phyloP scores from a whole-genome alignment of 1,139 yeast genomes.

The Saccharomyces hybrid region DNA sequence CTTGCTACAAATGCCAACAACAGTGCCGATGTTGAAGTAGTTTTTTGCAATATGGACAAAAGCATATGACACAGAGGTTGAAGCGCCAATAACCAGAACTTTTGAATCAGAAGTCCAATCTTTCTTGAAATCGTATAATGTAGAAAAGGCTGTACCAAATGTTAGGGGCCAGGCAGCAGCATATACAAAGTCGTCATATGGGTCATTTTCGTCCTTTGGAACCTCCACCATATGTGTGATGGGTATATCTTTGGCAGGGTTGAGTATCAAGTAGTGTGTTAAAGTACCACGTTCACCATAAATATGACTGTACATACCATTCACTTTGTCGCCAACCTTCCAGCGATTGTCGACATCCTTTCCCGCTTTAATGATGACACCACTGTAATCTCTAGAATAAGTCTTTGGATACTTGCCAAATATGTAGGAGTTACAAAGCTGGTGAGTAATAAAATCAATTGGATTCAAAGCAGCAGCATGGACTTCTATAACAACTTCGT shows the following conservation, averaged over 20 bases:
- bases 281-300: slow-evolving; percentile 23
- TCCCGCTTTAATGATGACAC: slow-evolving; percentile 25
- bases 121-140: slow-evolving; percentile 16
- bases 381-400: slow-evolving; percentile 26
- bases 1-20: slow-evolving; percentile 41
- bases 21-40: slow-evolving; percentile 25
- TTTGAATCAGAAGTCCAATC: slow-evolving; percentile 18
- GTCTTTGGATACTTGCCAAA: slow-evolving; percentile 15
- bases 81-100: slow-evolving; percentile 29
- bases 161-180: slow-evolving; percentile 28
- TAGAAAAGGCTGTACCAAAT: slow-evolving; percentile 26
- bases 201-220: slow-evolving; percentile 4
- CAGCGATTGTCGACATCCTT: slow-evolving; percentile 18
- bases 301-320: slow-evolving; percentile 17
- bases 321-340: slow-evolving; percentile 24
- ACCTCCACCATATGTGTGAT: slow-evolving; percentile 13
- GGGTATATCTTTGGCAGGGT: slow-evolving; percentile 18
- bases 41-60: slow-evolving; percentile 28
- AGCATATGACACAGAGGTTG: slow-evolving; percentile 27
- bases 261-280: slow-evolving; percentile 22
- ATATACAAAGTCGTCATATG: slow-evolving; percentile 17
- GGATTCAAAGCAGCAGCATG: slow-evolving; percentile 30
- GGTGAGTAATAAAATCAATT: slow-evolving; percentile 20
- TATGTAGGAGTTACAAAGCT: slow-evolving; percentile 9
- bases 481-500: slow-evolving; percentile 25